phyloP scores from a whole-genome alignment of 2,329 filamentous ascomycete genomes.

The Ceratocystis smalleyi region DNA sequence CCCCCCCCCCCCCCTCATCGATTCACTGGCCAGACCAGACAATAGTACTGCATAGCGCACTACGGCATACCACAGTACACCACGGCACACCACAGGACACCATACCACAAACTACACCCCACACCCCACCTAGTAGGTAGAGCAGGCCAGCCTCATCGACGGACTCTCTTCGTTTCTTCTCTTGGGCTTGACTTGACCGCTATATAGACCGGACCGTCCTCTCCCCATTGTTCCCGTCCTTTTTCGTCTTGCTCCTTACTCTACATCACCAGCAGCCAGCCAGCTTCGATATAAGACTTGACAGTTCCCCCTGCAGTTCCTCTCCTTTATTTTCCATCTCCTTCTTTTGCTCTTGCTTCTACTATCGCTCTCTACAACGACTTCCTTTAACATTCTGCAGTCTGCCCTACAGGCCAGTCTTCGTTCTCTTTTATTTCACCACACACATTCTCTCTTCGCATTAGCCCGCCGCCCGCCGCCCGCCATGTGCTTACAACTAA shows the following conservation, averaged over 20 bases:
- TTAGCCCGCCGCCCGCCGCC: conserved; percentile 1
- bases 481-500: conserved; percentile 72
- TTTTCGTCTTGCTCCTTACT: background rate
- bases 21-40: background rate
- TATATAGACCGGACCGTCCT: background rate
- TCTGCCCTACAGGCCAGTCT: background rate
- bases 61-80: background rate
- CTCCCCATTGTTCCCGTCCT: background rate
- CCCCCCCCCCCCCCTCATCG: background rate
- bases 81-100: background rate
- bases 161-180: background rate
- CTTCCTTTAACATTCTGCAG: too few species aligned
- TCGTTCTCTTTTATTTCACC: background rate
- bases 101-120: background rate
- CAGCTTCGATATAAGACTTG: background rate
- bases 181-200: background rate
- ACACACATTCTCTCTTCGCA: background rate
- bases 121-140: background rate
- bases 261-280: background rate
- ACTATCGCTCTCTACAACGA: background rate
- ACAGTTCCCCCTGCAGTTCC: background rate
- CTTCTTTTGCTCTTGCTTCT: background rate
- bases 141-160: background rate
- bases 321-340: conserved; percentile 14
- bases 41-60: background rate